These are phyloP conservation scores for Erodium maritimum DNA, from an alignment of 345 rosid species.

Conservation along the genomic window DNA sequence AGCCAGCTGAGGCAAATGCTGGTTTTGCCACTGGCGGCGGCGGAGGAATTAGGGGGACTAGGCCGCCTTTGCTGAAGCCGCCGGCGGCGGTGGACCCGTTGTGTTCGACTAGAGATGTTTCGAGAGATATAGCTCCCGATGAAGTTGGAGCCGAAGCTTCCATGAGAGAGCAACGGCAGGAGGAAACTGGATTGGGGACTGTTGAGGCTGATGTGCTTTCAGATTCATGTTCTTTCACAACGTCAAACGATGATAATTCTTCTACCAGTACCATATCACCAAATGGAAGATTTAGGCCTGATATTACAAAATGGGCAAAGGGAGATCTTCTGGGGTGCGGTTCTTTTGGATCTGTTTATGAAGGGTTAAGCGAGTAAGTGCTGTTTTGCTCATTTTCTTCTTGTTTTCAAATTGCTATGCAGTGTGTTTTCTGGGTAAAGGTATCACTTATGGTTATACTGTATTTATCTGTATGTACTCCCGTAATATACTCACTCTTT, in stretches of 20 bases:
- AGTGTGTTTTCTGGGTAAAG: neutral
- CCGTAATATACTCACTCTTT: too few relatives aligned
- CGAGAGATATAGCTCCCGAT: slow-evolving; percentile 17
- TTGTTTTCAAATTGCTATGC: too few relatives aligned
- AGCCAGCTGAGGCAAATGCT: neutral
- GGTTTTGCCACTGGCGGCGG: neutral
- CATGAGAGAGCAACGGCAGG: neutral
- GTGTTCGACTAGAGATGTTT: slow-evolving; percentile 19
- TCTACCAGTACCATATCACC: slow-evolving; percentile 7
- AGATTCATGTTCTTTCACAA: slow-evolving; percentile 20
- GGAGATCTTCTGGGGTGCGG: slow-evolving; percentile 26
- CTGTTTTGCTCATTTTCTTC: too few relatives aligned
- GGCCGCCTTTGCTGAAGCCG: slow-evolving; percentile 21
- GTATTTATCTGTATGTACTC: too few relatives aligned
- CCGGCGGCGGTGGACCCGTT: slow-evolving; percentile 17
- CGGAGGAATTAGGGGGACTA: slow-evolving; percentile 18
- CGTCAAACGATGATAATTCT: too few relatives aligned
- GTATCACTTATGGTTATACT: neutral
- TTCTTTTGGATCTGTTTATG: slow-evolving; percentile 26
- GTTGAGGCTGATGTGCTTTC: too few relatives aligned
- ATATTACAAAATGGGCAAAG: slow-evolving; percentile 17
- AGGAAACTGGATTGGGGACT: neutral
- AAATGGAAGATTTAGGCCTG: slow-evolving; percentile 14
- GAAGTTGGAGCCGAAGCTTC: too few relatives aligned
- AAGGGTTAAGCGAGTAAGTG: slow-evolving; percentile 24